phyloP scores from a whole-genome alignment of 345 rosid species.

The Acer saccharum region DNA sequence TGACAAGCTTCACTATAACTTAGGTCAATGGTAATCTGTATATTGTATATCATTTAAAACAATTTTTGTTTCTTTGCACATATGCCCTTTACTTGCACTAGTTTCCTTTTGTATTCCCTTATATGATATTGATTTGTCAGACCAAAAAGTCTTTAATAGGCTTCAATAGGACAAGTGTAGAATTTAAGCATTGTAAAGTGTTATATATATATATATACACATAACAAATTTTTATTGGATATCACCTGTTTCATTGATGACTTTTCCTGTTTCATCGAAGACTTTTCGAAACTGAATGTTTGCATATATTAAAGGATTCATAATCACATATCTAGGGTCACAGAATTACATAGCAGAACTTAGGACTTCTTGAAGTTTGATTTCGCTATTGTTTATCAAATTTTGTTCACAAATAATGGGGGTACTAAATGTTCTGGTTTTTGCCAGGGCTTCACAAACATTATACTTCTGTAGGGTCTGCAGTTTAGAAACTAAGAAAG shows the following conservation, averaged over 20 bases:
- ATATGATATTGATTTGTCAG: neutral
- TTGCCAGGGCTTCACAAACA: neutral
- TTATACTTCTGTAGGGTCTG: neutral
- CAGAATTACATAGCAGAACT: neutral
- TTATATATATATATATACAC: too few relatives aligned
- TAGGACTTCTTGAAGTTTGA: neutral
- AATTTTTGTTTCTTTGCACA: neutral
- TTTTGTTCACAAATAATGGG: neutral
- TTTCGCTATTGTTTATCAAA: too few relatives aligned
- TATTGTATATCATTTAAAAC: neutral
- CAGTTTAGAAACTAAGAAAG: neutral
- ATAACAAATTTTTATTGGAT: neutral
- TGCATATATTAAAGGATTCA: neutral
- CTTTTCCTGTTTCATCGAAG: neutral
- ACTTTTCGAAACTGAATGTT: neutral
- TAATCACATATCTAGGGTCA: neutral
- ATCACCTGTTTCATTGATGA: neutral
- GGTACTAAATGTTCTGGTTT: neutral
- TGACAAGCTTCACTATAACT: slow-evolving; percentile 19
- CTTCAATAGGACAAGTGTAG: neutral
- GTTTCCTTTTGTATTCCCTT: neutral
- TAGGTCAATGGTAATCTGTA: neutral
- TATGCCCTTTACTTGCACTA: too few relatives aligned
- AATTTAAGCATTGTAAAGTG: neutral
- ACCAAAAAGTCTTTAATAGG: neutral